Evolutionary conservation across 139 green algal genomes (phyloP).

Genomic region (Coccomyxa sp.): DNA sequence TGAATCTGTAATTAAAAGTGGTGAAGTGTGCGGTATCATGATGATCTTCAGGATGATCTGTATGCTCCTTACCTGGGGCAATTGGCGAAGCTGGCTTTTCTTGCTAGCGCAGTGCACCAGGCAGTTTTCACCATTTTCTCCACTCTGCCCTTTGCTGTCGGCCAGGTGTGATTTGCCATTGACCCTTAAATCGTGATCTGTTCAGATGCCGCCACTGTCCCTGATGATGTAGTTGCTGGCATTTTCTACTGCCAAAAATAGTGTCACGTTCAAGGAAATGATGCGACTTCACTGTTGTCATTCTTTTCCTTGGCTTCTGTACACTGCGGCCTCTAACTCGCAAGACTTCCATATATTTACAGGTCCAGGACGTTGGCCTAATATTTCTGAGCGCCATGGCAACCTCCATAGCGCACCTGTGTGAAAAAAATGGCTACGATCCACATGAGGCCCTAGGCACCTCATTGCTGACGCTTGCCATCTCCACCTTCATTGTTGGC

Average conservation of each 20-base stretch:
- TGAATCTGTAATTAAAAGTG: no score
- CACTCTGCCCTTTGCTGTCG: conserved; percentile 71
- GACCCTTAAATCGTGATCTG: not conserved
- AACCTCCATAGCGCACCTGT: conserved; percentile 41
- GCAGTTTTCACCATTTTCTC: conserved; percentile 45
- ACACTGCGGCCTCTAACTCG: not conserved
- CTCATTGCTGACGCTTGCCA: conserved; percentile 50
- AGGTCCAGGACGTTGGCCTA: conserved; percentile 65
- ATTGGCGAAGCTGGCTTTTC: conserved; percentile 60
- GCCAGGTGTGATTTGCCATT: conserved; percentile 45
- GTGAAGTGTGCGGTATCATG: not conserved
- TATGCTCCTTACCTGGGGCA: conserved; percentile 48
- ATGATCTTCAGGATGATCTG: conserved; percentile 20
- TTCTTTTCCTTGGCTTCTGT: no score
- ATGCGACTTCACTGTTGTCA: no score
- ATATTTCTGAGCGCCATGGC: conserved; percentile 79
- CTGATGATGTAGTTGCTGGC: not conserved
- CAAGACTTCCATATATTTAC: not conserved
- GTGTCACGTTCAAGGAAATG: not conserved
- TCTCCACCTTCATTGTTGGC: conserved; percentile 59
- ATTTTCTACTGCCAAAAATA: not conserved
- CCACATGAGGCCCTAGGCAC: conserved; percentile 47
- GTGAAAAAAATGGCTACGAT: conserved; percentile 9
- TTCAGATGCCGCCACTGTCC: not conserved
- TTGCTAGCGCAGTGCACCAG: conserved; percentile 65